These are phyloP conservation scores for Kodamaea kaohsiungensis DNA, from an alignment of 805 yeast genomes.

Conservation along the genomic window DNA sequence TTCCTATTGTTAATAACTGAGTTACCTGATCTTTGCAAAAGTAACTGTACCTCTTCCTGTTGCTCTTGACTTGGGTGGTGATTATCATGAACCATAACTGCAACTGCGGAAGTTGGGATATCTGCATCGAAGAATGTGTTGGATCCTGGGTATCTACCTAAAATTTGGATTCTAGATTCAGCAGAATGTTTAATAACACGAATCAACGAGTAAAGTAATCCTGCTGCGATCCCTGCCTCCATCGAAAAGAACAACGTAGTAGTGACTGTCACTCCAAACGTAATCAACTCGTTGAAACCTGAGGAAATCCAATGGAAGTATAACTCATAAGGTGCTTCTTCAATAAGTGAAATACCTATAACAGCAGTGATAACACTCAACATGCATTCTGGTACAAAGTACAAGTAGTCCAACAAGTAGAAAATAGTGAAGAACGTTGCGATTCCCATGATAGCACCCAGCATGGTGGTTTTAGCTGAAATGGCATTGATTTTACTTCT, in stretches of 20 bases:
- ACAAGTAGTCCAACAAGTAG: constrained; percentile 61
- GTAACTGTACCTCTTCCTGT: neutral
- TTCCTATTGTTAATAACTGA: neutral
- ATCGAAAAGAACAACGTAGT: constrained; percentile 71
- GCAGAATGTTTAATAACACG: constrained; percentile 81
- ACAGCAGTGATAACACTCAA: constrained; percentile 77
- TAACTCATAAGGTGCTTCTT: constrained; percentile 82
- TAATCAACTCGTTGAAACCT: constrained; percentile 76
- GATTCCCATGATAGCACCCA: constrained; percentile 83
- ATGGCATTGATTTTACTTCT: constrained; percentile 86
- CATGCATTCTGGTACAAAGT: constrained; percentile 75
- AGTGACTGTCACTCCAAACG: constrained; percentile 62
- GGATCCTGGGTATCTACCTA: constrained; percentile 56
- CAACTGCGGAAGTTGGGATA: constrained; percentile 16
- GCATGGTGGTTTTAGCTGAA: constrained; percentile 78
- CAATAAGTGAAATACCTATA: constrained; percentile 64
- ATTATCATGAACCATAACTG: neutral
- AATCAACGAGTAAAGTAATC: constrained; percentile 76
- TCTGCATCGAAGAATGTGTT: constrained; percentile 45
- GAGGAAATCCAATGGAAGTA: constrained; percentile 67
- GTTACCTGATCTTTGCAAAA: neutral
- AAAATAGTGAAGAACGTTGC: constrained; percentile 66
- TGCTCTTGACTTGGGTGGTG: neutral
- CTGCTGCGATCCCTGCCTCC: constrained; percentile 89
- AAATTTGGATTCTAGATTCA: constrained; percentile 78